Base-by-base conservation (phyloP, 176 grass and related monocot species). In the Eragrostis curvula region DNA sequence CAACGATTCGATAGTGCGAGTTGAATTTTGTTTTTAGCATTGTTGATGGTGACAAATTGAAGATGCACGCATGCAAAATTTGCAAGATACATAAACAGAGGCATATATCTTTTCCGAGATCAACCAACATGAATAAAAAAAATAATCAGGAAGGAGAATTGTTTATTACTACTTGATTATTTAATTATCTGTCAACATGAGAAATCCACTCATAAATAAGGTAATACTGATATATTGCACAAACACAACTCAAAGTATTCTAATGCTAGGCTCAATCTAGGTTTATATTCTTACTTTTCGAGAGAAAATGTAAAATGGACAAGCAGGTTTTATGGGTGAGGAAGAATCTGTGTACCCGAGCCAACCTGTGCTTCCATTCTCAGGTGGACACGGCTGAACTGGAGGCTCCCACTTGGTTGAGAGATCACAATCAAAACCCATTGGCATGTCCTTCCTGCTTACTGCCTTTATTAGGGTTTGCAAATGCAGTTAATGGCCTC, bases 21-120 rank as follows among this genome's bases (percentile, higher is more conserved):
- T 69, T 52, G 70, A 80, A 69, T 48, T 80, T 82, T 62, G 81
- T 20, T 56, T 36, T 52, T 75, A 20, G 18, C 7, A 68, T 64
- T 62, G 69, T 80, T 52, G 75, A 80, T 41, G 70, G 60, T 13
- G 68, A 64, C 69, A 79, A 32, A 32, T 14, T 78, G 55, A 71
- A 66, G 21, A 65, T 20, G 18, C 7, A 70, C 23, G 43, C 52
- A 81, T 21, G 39, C 73, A 72, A 52, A 62, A 43, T 13, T 13
- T 71, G 45, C 45, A 28, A 71, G 52, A 69, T 65, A 40, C 5
- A 77, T 52, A 36, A 41, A 39, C 6, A 49, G 6, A 41, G 36
- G 23, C 21, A 23, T 32, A 12, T 11, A 57, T 5, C 0, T 1
- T 36, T 41, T 41, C 30, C 20, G 56, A 80, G 27, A 7, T n/a